Percentiles rank a stretch among this genome's conserved stretches.
Evolutionary conservation across 2,329 filamentous ascomycete genomes (phyloP).

Genomic region (Camptophora hylomeconis): DNA sequence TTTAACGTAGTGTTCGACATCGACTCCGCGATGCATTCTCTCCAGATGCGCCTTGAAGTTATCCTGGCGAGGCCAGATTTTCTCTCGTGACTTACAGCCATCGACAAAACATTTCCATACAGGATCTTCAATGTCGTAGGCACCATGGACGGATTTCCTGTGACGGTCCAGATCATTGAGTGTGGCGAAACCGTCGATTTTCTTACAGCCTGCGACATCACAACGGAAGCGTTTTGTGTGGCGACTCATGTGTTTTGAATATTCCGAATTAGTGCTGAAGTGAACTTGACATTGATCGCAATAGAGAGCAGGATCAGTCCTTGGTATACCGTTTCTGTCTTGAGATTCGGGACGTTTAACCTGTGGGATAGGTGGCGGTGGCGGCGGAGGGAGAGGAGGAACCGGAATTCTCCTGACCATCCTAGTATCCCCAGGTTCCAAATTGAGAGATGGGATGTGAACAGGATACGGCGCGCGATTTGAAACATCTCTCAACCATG

Average conservation of each 20-base stretch:
- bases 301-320: too few species aligned
- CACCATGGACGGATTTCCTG: slow-evolving; percentile 57
- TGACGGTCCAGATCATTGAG: slow-evolving; percentile 72
- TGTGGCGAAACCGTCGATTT: slow-evolving; percentile 62
- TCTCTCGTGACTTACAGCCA: slow-evolving; percentile 46
- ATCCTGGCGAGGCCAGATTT: slow-evolving; percentile 68
- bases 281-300: slow-evolving; percentile 5
- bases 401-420: too few species aligned
- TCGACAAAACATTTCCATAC: slow-evolving; percentile 47
- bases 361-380: too few species aligned
- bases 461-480: too few species aligned
- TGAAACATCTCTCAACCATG: too few species aligned
- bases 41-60: slow-evolving; percentile 74
- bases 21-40: slow-evolving; percentile 62
- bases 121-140: slow-evolving; percentile 28
- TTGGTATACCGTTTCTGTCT: too few species aligned
- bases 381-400: too few species aligned
- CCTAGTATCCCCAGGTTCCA: too few species aligned
- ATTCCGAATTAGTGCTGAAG: slow-evolving; percentile 5
- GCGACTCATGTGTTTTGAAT: slow-evolving; percentile 54
- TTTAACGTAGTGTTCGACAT: too few species aligned
- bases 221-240: slow-evolving; percentile 60
- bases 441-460: too few species aligned
- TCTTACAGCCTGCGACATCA: slow-evolving; percentile 40
- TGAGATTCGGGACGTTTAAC: too few species aligned